These are phyloP conservation scores for Arabidopsis suecica DNA, from an alignment of 345 rosid species.

Conservation along the genomic window DNA sequence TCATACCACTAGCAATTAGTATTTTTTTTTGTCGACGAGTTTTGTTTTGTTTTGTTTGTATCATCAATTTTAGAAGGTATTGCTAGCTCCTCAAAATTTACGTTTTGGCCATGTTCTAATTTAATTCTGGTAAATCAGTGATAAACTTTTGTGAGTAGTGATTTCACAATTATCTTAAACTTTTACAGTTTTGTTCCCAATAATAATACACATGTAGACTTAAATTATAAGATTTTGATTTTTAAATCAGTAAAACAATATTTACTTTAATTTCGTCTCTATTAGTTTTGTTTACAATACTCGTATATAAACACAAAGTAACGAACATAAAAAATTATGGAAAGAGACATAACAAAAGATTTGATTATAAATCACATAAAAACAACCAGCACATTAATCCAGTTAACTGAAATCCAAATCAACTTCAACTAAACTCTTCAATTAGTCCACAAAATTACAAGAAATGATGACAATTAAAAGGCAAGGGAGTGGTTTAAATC, in stretches of 20 bases:
- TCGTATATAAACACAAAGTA: slow-evolving; percentile 8
- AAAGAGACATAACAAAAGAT: slow-evolving; percentile 37
- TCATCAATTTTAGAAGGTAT: not conserved
- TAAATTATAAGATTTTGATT: not conserved
- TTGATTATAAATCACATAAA: slow-evolving; percentile 29
- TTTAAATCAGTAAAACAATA: not conserved
- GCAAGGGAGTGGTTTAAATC: slow-evolving; percentile 47
- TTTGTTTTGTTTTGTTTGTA: not conserved
- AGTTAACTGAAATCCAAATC: slow-evolving; percentile 43
- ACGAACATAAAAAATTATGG: not conserved
- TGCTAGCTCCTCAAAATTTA: not conserved
- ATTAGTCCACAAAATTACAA: slow-evolving; percentile 44
- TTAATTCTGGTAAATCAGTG: not conserved
- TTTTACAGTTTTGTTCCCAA: not conserved
- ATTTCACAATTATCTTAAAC: not conserved
- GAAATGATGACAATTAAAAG: slow-evolving; percentile 46
- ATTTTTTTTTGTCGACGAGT: too few relatives aligned
- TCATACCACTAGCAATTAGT: not conserved
- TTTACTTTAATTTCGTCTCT: slow-evolving; percentile 7
- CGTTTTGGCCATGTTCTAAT: not conserved
- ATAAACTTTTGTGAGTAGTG: not conserved
- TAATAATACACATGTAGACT: not conserved
- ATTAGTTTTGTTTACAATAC: slow-evolving; percentile 16
- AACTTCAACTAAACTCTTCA: slow-evolving; percentile 43
- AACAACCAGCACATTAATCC: slow-evolving; percentile 34